Percentiles rank a stretch among this genome's conserved stretches.
Evolutionary conservation across 2,329 filamentous ascomycete species (phyloP).

Genomic region (Graphilbum sp.): DNA sequence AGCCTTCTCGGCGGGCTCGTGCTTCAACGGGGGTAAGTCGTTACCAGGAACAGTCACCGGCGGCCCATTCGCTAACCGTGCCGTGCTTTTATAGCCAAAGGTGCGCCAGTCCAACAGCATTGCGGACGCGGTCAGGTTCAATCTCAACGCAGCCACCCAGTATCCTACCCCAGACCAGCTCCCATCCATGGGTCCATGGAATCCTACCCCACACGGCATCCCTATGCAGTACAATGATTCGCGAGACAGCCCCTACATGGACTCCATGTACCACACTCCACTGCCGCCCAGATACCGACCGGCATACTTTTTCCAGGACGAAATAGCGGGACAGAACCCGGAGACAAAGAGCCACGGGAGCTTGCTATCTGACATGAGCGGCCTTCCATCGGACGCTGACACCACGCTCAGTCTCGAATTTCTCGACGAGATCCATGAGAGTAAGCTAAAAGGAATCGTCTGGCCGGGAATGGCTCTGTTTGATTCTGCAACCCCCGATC

Average conservation of each 20-base stretch:
- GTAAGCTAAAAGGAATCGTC: conserved; percentile 51
- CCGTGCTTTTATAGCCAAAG: not conserved
- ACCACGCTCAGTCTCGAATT: not conserved
- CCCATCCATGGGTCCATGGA: conserved; percentile 9
- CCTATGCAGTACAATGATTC: conserved; percentile 4
- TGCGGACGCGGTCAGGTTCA: not conserved
- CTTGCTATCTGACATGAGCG: conserved; percentile 15
- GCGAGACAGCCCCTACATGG: conserved; percentile 6
- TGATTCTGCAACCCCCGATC: conserved; percentile 58
- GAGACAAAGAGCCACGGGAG: conserved; percentile 9
- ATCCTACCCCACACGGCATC: conserved; percentile 1
- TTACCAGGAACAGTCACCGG: too few relatives aligned
- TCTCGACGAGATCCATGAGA: conserved; percentile 14
- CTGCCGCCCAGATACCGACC: conserved; percentile 8
- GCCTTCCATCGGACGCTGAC: conserved; percentile 12
- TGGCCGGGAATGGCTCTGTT: conserved; percentile 73
- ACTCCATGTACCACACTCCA: conserved; percentile 11
- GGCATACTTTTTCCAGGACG: conserved; percentile 3
- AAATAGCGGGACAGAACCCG: not conserved
- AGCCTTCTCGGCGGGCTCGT: conserved; percentile 13
- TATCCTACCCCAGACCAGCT: conserved; percentile 2
- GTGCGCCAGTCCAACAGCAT: conserved; percentile 1
- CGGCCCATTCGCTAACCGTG: not conserved
- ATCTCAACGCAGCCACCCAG: not conserved
- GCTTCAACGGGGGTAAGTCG: conserved; percentile 8